Percentiles rank a stretch among this genome's conserved stretches.
Conservation (phyloP, 345 rosid genomes). For the Crucihimalaya himalaica region DNA sequence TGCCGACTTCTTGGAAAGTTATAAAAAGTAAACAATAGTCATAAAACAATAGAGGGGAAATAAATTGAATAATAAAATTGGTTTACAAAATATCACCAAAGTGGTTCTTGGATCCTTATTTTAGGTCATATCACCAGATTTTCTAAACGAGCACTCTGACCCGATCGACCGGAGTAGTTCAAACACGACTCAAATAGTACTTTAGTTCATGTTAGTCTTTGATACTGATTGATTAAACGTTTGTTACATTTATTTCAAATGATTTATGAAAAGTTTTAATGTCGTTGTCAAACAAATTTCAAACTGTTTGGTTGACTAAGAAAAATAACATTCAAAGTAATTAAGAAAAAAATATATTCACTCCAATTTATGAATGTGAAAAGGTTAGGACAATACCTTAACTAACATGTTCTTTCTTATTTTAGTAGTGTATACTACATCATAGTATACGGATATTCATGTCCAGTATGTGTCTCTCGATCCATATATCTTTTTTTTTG, state of each 20-base stretch:
- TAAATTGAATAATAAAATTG: neutral
- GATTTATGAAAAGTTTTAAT: neutral
- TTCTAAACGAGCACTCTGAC: neutral
- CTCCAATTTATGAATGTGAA: neutral
- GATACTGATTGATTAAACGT: conserved; percentile 17
- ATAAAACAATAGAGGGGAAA: neutral
- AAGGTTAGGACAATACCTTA: neutral
- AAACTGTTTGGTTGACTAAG: neutral
- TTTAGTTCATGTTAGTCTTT: conserved; percentile 27
- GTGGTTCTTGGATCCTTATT: conserved; percentile 8
- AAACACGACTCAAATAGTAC: conserved; percentile 32
- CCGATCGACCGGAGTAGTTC: conserved; percentile 28
- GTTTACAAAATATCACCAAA: conserved; percentile 13
- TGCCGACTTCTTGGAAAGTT: conserved; percentile 36
- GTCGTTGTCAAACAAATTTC: neutral
- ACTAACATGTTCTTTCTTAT: neutral
- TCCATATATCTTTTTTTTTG: neutral
- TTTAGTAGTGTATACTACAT: neutral
- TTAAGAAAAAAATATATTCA: neutral
- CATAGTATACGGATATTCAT: neutral
- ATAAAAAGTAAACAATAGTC: neutral
- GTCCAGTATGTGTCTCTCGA: neutral
- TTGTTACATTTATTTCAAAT: neutral
- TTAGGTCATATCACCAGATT: conserved; percentile 26
- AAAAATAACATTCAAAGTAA: neutral